A percentile compares a stretch with the other conserved stretches of the same genome.
phyloP scores from a whole-genome alignment of 306 rosid species.

The Fragaria iinumae region DNA sequence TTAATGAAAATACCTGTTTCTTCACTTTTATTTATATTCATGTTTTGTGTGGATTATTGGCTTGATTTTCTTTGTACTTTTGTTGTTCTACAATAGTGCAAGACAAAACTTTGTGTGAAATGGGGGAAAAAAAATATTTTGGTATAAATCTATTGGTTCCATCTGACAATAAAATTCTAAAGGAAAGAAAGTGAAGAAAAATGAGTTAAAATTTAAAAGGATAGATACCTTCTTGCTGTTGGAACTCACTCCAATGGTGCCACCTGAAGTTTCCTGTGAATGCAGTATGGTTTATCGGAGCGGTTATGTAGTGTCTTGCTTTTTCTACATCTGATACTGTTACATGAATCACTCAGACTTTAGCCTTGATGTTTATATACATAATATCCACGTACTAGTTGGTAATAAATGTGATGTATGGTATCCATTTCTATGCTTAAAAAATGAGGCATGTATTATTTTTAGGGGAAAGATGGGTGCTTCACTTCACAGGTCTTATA shows the following conservation, averaged over 20 bases:
- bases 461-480: constrained; percentile 70
- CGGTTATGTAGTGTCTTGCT: background rate
- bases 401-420: background rate
- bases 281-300: background rate
- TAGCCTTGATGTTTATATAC: background rate
- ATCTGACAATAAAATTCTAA: background rate
- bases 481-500: constrained; percentile 44
- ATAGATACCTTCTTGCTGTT: background rate
- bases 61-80: background rate
- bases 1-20: background rate
- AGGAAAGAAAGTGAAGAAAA: background rate
- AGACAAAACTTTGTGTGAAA: background rate
- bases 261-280: background rate
- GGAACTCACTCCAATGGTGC: background rate
- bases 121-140: background rate
- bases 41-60: background rate
- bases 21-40: background rate
- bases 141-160: background rate
- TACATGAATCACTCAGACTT: background rate
- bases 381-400: background rate
- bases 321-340: background rate
- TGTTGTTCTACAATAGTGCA: background rate
- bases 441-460: background rate
- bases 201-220: background rate
- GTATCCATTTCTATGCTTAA: background rate